A percentile compares a stretch with the other conserved stretches of the same genome.
Conservation (phyloP, 352 stramenopile species). For the Pythium aquatile region DNA sequence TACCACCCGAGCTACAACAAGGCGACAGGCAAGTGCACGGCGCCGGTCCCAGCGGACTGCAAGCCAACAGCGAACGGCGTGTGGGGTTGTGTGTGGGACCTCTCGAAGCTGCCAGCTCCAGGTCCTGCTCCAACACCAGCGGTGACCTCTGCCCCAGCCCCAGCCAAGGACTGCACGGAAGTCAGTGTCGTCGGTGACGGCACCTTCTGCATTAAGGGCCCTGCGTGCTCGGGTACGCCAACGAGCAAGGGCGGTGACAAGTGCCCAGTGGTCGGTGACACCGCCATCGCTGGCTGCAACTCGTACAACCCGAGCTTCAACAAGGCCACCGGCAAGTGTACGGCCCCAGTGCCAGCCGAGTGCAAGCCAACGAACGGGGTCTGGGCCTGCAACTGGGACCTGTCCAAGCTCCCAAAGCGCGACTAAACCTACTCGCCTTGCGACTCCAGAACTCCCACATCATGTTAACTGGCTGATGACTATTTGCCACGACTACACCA, state of each 20-base stretch:
- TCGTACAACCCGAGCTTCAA: conserved; percentile 16
- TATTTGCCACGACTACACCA: too few species aligned
- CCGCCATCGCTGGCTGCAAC: conserved; percentile 22
- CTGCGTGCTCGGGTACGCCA: conserved; percentile 27
- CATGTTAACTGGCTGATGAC: too few species aligned
- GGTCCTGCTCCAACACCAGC: background rate
- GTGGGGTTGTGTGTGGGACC: conserved; percentile 23
- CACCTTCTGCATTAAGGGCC: conserved; percentile 34
- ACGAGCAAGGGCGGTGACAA: conserved; percentile 11
- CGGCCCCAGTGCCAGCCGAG: conserved; percentile 17
- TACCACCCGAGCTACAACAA: conserved; percentile 20
- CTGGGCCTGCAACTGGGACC: conserved; percentile 22
- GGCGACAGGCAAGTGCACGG: conserved; percentile 19
- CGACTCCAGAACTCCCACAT: too few species aligned
- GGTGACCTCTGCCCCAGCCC: background rate
- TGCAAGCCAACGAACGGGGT: conserved; percentile 10
- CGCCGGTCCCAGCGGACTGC: conserved; percentile 20
- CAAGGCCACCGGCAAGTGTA: conserved; percentile 20
- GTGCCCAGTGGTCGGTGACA: conserved; percentile 25
- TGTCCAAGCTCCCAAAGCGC: conserved; percentile 19
- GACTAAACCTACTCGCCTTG: background rate
- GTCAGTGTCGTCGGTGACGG: conserved; percentile 33
- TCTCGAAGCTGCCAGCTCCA: conserved; percentile 17
- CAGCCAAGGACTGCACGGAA: conserved; percentile 18
- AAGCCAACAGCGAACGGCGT: conserved; percentile 3